A percentile compares a stretch with the other conserved stretches of the same genome.
These are phyloP conservation scores for Lagenaria siceraria DNA, from an alignment of 306 rosid genomes.

Conservation along the genomic window DNA sequence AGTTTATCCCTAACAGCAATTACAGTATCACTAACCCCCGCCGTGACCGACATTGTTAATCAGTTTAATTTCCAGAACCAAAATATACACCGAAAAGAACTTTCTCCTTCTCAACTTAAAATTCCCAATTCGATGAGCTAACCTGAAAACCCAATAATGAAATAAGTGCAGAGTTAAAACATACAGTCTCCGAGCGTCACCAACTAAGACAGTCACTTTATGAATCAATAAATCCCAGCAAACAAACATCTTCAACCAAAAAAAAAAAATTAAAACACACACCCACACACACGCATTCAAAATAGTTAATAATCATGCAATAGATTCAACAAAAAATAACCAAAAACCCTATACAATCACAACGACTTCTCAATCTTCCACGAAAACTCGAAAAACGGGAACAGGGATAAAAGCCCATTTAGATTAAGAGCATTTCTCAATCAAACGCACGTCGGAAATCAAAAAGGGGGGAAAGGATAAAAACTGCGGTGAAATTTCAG, in stretches of 20 bases:
- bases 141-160: background rate
- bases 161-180: background rate
- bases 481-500: background rate
- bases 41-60: constrained; percentile 74
- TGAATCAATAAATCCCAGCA: background rate
- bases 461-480: background rate
- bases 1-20: constrained; percentile 87
- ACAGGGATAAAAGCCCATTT: background rate
- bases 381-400: background rate
- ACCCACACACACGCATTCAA: background rate
- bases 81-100: background rate
- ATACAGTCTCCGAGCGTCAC: background rate
- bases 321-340: background rate
- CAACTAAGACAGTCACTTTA: background rate
- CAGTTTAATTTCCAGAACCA: background rate
- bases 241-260: background rate
- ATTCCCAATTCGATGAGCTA: background rate
- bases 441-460: background rate
- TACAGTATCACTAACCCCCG: constrained; percentile 85
- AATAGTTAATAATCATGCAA: background rate
- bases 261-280: background rate
- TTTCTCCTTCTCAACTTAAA: background rate
- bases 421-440: background rate
- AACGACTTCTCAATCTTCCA: background rate
- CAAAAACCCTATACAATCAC: background rate